phyloP scores from a whole-genome alignment of 768 basidiomycete species.

The Tricholomella constricta region DNA sequence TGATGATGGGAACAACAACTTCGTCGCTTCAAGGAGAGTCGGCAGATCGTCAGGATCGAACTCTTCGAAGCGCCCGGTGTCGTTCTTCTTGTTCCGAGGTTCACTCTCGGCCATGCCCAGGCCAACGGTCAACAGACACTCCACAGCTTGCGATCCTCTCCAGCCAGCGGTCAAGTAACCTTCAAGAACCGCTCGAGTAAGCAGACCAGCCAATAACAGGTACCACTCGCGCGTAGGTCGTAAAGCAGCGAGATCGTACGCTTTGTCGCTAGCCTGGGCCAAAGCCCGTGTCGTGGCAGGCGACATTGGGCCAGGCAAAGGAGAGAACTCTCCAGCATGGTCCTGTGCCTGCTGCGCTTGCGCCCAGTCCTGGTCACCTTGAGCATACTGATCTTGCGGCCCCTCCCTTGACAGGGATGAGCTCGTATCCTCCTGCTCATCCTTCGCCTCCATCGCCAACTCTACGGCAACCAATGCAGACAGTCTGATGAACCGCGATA shows the following conservation, averaged over 20 bases:
- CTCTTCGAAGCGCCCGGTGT: slow-evolving; percentile 45
- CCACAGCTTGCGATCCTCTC: slow-evolving; percentile 69
- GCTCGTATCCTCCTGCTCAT: slow-evolving; percentile 47
- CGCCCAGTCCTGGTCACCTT: slow-evolving; percentile 17
- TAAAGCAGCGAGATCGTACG: slow-evolving; percentile 52
- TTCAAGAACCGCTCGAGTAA: slow-evolving; percentile 83
- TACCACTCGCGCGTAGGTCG: slow-evolving; percentile 82
- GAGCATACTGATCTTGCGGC: slow-evolving; percentile 23
- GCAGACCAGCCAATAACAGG: slow-evolving; percentile 69
- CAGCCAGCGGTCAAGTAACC: slow-evolving; percentile 84
- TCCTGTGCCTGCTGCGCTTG: slow-evolving; percentile 11
- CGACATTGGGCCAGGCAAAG: slow-evolving; percentile 17
- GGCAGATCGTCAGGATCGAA: slow-evolving; percentile 82
- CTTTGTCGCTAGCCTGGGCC: slow-evolving; percentile 27
- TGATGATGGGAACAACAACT: slow-evolving; percentile 68
- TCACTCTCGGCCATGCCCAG: slow-evolving; percentile 44
- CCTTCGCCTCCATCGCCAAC: slow-evolving; percentile 67
- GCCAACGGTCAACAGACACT: slow-evolving; percentile 74
- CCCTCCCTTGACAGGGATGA: slow-evolving; percentile 28
- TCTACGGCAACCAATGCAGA: slow-evolving; percentile 80
- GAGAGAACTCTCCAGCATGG: slow-evolving; percentile 6
- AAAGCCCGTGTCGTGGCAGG: slow-evolving; percentile 11
- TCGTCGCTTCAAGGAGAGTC: slow-evolving; percentile 60
- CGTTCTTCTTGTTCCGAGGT: slow-evolving; percentile 40
- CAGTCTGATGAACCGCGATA: slow-evolving; percentile 72